Evolutionary conservation across 2,329 filamentous ascomycete species (phyloP).

Genomic region (Myotisia sp.): DNA sequence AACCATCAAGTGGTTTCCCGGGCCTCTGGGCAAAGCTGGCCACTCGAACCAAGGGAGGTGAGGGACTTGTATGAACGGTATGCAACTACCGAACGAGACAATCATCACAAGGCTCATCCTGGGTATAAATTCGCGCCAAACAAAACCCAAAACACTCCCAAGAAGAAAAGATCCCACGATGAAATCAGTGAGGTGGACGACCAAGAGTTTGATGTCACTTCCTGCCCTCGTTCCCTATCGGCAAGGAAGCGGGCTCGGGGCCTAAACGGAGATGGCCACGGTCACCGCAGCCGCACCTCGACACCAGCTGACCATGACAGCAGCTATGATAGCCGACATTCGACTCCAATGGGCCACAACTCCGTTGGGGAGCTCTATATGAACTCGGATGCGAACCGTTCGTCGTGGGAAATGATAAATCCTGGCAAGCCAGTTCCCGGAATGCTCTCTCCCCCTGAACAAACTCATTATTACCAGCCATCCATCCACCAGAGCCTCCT

Average conservation of each 20-base stretch:
- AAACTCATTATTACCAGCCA: constrained; percentile 40
- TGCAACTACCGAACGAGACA: constrained; percentile 66
- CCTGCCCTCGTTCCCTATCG: constrained; percentile 12
- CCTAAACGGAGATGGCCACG: constrained; percentile 16
- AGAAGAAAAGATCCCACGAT: constrained; percentile 34
- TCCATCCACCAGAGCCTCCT: constrained; percentile 30
- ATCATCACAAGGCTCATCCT: constrained; percentile 74
- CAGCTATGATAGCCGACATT: constrained; percentile 11
- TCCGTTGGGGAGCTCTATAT: constrained; percentile 7
- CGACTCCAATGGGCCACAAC: constrained; percentile 10
- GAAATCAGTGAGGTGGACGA: constrained; percentile 30
- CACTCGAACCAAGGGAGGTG: constrained; percentile 58
- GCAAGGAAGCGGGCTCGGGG: constrained; percentile 16
- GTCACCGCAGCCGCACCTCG: constrained; percentile 20
- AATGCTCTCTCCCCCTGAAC: constrained; percentile 32
- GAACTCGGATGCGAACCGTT: constrained; percentile 21
- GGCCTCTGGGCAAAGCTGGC: constrained; percentile 78
- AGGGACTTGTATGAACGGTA: constrained; percentile 62
- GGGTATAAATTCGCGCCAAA: constrained; percentile 88
- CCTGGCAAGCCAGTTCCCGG: constrained; percentile 36
- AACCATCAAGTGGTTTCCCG: constrained; percentile 89
- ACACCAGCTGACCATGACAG: constrained; percentile 22
- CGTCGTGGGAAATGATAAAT: constrained; percentile 39
- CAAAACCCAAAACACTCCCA: constrained; percentile 39
- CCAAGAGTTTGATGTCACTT: constrained; percentile 12